These are phyloP conservation scores for Wolfiporia cocos DNA, from an alignment of 1,284 basidiomycete genomes.

Conservation along the genomic window DNA sequence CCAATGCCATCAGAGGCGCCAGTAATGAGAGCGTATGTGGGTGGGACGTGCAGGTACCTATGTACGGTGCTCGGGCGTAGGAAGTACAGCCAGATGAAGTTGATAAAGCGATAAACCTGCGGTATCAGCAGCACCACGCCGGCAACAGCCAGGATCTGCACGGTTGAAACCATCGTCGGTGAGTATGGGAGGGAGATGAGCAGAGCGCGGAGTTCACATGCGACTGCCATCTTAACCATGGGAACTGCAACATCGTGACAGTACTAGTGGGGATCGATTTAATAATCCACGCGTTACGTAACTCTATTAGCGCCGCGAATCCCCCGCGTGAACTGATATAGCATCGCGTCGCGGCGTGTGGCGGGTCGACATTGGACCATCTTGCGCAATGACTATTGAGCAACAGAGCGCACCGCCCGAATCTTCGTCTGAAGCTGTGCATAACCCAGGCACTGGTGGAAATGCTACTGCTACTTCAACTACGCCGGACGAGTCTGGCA, in stretches of 20 bases:
- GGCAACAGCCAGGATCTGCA: not conserved
- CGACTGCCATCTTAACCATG: too few relatives aligned
- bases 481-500: too few relatives aligned
- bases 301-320: not conserved
- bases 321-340: not conserved
- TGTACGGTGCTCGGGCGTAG: conserved; percentile 2
- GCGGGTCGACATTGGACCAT: not conserved
- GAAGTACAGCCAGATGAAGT: conserved; percentile 5
- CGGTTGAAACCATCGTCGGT: not conserved
- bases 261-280: too few relatives aligned
- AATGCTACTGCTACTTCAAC: not conserved
- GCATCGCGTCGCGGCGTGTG: not conserved
- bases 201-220: not conserved
- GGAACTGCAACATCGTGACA: not conserved
- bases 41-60: conserved; percentile 3
- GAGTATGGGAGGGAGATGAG: not conserved
- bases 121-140: not conserved
- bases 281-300: not conserved
- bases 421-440: too few relatives aligned
- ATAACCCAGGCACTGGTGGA: not conserved
- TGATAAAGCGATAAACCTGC: not conserved
- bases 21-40: conserved; percentile 24
- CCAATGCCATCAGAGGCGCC: conserved; percentile 28
- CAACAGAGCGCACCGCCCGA: not conserved
- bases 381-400: not conserved